These are phyloP conservation scores for Mayamaea pseudoterrestris DNA, from an alignment of 108 stramenopile genomes.

Conservation along the genomic window DNA sequence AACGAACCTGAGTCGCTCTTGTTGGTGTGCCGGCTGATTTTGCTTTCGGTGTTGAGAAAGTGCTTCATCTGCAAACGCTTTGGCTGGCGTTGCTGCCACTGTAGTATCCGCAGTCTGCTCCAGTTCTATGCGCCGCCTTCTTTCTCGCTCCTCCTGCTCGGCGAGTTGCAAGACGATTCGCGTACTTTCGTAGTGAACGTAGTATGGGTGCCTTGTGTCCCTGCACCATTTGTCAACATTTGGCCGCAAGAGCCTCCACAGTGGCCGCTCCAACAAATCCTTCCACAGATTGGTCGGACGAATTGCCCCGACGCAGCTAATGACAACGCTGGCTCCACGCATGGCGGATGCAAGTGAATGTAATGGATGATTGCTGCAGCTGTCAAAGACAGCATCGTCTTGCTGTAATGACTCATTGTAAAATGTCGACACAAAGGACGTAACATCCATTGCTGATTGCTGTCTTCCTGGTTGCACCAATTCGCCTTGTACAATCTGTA, in stretches of 20 bases:
- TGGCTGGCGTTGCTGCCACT: slow-evolving; percentile 8
- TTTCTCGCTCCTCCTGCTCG: slow-evolving; percentile 44
- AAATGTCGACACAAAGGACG: slow-evolving; percentile 20
- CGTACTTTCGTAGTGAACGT: slow-evolving; percentile 43
- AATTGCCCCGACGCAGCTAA: slow-evolving; percentile 47
- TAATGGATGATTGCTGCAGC: too few species aligned
- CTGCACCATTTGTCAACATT: slow-evolving; percentile 55
- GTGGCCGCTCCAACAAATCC: slow-evolving; percentile 37
- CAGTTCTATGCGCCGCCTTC: slow-evolving; percentile 27
- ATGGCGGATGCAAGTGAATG: slow-evolving; percentile 42
- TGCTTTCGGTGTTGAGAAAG: neutral
- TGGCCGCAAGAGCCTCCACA: slow-evolving; percentile 28
- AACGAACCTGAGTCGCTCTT: slow-evolving; percentile 48
- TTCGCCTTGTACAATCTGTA: slow-evolving; percentile 47
- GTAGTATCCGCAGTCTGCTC: slow-evolving; percentile 5
- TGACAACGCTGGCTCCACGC: slow-evolving; percentile 35
- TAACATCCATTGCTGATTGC: slow-evolving; percentile 20
- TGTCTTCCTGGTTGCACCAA: slow-evolving; percentile 28
- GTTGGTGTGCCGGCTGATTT: neutral
- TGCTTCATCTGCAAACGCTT: slow-evolving; percentile 13
- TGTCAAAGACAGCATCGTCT: too few species aligned
- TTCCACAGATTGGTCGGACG: slow-evolving; percentile 51
- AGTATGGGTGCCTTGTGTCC: slow-evolving; percentile 54
- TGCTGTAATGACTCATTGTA: slow-evolving; percentile 22
- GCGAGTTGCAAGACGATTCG: slow-evolving; percentile 45